phyloP scores from a whole-genome alignment of 495 filamentous ascomycete genomes.

The Durotheca rogersii region DNA sequence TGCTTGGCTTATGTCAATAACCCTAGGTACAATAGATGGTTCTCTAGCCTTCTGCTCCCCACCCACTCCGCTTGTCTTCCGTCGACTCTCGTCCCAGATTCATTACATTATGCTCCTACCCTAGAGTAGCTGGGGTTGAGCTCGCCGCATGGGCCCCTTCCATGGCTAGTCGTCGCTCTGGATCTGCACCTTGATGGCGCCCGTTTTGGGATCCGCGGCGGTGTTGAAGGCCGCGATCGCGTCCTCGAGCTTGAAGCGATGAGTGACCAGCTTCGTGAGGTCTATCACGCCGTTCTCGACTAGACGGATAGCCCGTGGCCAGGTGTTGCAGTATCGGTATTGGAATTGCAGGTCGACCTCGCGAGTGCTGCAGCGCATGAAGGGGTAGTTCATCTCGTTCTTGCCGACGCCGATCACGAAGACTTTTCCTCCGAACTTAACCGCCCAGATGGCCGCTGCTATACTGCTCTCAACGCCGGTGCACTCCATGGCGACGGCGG shows the following conservation, averaged over 20 bases:
- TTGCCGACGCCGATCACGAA: conserved; percentile 92
- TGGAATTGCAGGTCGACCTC: conserved; percentile 95
- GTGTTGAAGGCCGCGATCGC: conserved; percentile 86
- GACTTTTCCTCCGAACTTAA: conserved; percentile 91
- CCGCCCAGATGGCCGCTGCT: conserved; percentile 77
- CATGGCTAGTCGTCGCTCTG: conserved; percentile 56
- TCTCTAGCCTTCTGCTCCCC: no score
- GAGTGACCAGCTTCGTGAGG: conserved; percentile 78
- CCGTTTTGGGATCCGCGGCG: conserved; percentile 81
- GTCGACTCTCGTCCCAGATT: no score
- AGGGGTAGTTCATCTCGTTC: conserved; percentile 91
- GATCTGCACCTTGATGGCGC: conserved; percentile 95
- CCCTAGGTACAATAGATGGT: no score
- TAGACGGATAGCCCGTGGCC: conserved; percentile 88
- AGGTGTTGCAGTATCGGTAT: conserved; percentile 93
- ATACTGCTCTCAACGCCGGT: conserved; percentile 91
- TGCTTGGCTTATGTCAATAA: no score
- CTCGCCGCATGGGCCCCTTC: neutral
- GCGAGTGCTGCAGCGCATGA: conserved; percentile 84
- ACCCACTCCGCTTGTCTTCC: no score
- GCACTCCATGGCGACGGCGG: conserved; percentile 79
- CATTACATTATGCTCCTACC: no score
- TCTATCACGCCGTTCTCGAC: conserved; percentile 80
- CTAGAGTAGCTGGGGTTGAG: neutral
- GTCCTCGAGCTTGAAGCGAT: conserved; percentile 81